Evolutionary conservation across 768 basidiomycete genomes (phyloP).

Genomic region (Pleurotus platypus): DNA sequence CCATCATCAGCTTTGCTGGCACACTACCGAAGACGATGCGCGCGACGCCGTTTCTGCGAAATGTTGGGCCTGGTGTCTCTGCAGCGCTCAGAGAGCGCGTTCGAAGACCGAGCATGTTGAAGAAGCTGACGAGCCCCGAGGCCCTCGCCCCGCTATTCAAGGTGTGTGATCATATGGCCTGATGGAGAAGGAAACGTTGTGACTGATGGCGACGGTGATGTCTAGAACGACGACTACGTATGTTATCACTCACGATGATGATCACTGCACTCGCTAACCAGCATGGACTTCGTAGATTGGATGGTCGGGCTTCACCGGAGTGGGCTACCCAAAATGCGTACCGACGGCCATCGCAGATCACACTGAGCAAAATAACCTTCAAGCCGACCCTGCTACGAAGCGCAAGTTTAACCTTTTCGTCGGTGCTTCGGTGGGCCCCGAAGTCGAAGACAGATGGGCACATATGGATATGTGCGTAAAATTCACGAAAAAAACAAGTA

Average conservation of each 20-base stretch:
- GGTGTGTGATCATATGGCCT: constrained; percentile 17
- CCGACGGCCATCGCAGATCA: constrained; percentile 46
- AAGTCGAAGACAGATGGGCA: constrained; percentile 48
- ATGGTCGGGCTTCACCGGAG: constrained; percentile 49
- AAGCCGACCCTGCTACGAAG: constrained; percentile 37
- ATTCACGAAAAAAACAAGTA: background rate
- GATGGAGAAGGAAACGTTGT: background rate
- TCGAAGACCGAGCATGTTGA: constrained; percentile 31
- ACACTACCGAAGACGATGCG: constrained; percentile 21
- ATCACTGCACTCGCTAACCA: background rate
- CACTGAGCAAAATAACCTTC: constrained; percentile 38
- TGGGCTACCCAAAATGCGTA: constrained; percentile 44
- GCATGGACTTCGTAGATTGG: constrained; percentile 31
- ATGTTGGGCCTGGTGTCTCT: constrained; percentile 21
- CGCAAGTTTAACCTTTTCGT: constrained; percentile 47
- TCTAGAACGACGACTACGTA: constrained; percentile 45
- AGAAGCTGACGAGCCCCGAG: constrained; percentile 30
- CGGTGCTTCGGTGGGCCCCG: constrained; percentile 44
- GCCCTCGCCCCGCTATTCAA: constrained; percentile 41
- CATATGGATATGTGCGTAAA: constrained; percentile 37
- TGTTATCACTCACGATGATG: constrained; percentile 12
- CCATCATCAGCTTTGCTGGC: constrained; percentile 3
- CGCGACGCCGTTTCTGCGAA: constrained; percentile 24
- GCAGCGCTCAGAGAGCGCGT: constrained; percentile 40
- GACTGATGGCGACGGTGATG: background rate